Evolutionary conservation across 2,329 filamentous ascomycete genomes (phyloP), one percentile per base, ranked within the genome.

Genomic region (Ascochyta viciae-villosae): DNA sequence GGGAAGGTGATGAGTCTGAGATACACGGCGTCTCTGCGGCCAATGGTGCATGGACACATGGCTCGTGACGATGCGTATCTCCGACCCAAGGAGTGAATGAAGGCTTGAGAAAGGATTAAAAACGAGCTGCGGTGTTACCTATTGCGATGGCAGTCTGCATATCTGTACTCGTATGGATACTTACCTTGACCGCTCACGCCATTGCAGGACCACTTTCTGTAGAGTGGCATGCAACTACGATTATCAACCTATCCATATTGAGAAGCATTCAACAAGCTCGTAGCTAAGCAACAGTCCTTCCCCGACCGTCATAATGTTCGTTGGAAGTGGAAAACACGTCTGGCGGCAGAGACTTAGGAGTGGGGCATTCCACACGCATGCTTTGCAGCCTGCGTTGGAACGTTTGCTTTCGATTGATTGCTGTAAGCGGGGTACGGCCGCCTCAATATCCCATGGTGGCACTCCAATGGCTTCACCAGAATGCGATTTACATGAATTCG

Each of bases 31-130:
- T 45, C 42, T 45, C 42, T 45, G 10, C 12, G 42, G 26, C 42
- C 42, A 45, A 45, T 45, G 29, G 42, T 45, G 42, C 42, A 45
- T 24, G 12, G 31, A 34, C 42, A 45, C 42, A 45, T 45, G 19
- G 31, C 42, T 45, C 42, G 19, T 35, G 19, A 45, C 29, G 22
- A 45, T 45, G 29, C 42, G 42, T 35, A 45, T 35, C 42, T 24
- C 42, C 19, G 31, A 35, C 19, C 19, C 16, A 35, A 45, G 31
- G 16, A 45, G 42, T 27, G 26, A 27, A 27, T 27, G 26, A 27
- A 27, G 26, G 26, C 26, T 27, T 8, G 2, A 27, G n/a, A 27
- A 27, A 4, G 26, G 42, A 35, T 35, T 16, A 4, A 2, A 35
- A 45, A 35, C 29, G 19, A 45, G 42, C 42, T 35, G 42, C 42